Base-by-base conservation (phyloP, 31 red algal species). In the Bonnemaisonia californica region DNA sequence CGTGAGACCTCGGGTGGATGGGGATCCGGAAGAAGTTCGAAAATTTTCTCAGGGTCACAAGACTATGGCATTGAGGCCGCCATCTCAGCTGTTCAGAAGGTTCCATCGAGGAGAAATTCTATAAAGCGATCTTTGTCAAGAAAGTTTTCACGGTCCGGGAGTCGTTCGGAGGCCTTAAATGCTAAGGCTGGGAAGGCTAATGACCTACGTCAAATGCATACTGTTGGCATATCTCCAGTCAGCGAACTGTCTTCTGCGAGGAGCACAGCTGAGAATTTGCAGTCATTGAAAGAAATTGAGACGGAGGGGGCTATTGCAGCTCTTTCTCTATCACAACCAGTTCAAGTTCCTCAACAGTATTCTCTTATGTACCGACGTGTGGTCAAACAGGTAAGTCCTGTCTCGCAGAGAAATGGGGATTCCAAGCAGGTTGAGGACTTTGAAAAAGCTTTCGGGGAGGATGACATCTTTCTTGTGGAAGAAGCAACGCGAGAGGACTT, bases 51-150 rank as follows among this genome's bases (percentile, higher is more conserved):
- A 1, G 54, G 41, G 35, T 57, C 1, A 27, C 54, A 61, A 69
- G 57, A 47, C 36, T 37, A 27, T 62, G 75, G 54, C 62, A 78
- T 34, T 47, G 47, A 59, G 30, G 57, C 23, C 39, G 69, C 21
- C 71, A 59, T 31, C 23, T 55, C 22, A 18, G 34, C 2, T 27
- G 42, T 23, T 67, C 57, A 4, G 57, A 68, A 30, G 60, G 26
- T 54, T n/a, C 29, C 75, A 27, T 29, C 71, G 45, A 87, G 62
- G 27, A 41, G 83, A 37, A 77, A 69, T 29, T 69, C 83, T 3
- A 69, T 87, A 24, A 87, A 87, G 24, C 41, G 61, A 67, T 77
- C 83, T 27, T 69, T 87, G 5, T 87, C 83, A 35, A 87, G 71
- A 60, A 87, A 78, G 63, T 77, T 87, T 61, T 71, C 83, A 16